A percentile compares a stretch with the other conserved stretches of the same genome.
Conservation (phyloP, 2,329 filamentous ascomycete genomes). For the Xylariaceae sp. region DNA sequence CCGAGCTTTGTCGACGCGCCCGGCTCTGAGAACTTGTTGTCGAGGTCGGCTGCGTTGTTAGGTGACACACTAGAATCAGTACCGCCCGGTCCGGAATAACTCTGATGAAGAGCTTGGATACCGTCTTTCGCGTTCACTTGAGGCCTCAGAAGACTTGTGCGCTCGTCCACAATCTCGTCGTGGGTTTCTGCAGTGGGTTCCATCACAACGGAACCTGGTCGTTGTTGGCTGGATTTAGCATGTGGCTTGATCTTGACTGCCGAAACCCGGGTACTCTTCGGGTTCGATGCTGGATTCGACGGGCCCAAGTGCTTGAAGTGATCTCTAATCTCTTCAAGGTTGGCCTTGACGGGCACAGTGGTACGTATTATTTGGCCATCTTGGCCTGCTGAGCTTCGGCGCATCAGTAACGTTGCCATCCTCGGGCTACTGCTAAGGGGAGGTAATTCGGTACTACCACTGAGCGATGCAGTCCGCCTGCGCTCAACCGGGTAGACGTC, state of each 20-base stretch:
- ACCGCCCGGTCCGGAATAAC: slow-evolving; percentile 49
- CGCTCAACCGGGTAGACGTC: slow-evolving; percentile 32
- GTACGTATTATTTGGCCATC: slow-evolving; percentile 54
- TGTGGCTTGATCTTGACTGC: slow-evolving; percentile 69
- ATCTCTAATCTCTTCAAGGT: slow-evolving; percentile 63
- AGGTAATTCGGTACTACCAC: slow-evolving; percentile 42
- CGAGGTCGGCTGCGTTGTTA: slow-evolving; percentile 21
- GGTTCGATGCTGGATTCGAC: slow-evolving; percentile 67
- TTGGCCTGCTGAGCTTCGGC: slow-evolving; percentile 57
- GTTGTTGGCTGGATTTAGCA: slow-evolving; percentile 25
- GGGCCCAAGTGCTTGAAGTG: slow-evolving; percentile 68
- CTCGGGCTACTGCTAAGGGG: slow-evolving; percentile 51
- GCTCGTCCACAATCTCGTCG: slow-evolving; percentile 41
- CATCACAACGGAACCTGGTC: slow-evolving; percentile 27
- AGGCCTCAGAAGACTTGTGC: slow-evolving; percentile 49
- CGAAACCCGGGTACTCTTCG: slow-evolving; percentile 62
- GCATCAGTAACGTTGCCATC: slow-evolving; percentile 61
- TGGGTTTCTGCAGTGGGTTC: slow-evolving; percentile 20
- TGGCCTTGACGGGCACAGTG: slow-evolving; percentile 60
- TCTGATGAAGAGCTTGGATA: slow-evolving; percentile 60
- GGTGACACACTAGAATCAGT: slow-evolving; percentile 22
- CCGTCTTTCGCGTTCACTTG: slow-evolving; percentile 66
- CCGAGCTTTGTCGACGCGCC: slow-evolving; percentile 21
- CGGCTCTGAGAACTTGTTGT: slow-evolving; percentile 13
- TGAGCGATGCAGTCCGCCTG: slow-evolving; percentile 40